phyloP scores from a whole-genome alignment of 345 rosid genomes.

The Turritis glabra region DNA sequence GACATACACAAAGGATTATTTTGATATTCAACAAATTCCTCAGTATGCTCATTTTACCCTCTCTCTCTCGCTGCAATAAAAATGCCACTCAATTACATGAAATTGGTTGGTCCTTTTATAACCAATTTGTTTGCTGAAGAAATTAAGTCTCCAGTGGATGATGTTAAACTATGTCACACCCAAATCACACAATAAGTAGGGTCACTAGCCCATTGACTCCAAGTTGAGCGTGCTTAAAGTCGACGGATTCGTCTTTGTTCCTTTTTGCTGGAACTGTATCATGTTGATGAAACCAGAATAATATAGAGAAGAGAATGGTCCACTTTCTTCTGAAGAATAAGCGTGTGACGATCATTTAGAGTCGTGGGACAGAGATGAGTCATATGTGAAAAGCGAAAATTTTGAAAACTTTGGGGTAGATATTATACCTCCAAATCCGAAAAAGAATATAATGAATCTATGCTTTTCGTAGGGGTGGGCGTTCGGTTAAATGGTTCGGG shows the following conservation, averaged over 20 bases:
- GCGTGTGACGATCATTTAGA: too few relatives aligned
- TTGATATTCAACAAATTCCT: constrained; percentile 16
- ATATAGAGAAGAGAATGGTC: too few relatives aligned
- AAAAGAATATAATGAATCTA: background rate
- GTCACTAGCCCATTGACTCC: background rate
- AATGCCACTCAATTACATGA: constrained; percentile 3
- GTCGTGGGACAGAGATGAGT: too few relatives aligned
- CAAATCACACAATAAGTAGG: background rate
- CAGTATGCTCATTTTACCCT: background rate
- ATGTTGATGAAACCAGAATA: too few relatives aligned
- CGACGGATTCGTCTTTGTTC: too few relatives aligned
- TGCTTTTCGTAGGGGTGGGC: too few relatives aligned
- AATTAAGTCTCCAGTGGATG: background rate
- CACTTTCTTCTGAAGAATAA: too few relatives aligned
- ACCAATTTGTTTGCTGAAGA: background rate
- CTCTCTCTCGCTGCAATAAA: background rate
- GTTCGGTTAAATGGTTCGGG: too few relatives aligned
- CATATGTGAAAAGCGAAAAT: constrained; percentile 2
- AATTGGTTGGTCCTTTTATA: constrained; percentile 13
- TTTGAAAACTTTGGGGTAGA: background rate
- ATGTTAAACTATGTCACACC: background rate
- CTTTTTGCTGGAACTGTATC: too few relatives aligned
- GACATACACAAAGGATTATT: constrained; percentile 25
- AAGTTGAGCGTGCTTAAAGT: background rate
- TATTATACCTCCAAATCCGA: background rate